Base-by-base conservation (phyloP, 306 rosid species). In the Trifolium repens region DNA sequence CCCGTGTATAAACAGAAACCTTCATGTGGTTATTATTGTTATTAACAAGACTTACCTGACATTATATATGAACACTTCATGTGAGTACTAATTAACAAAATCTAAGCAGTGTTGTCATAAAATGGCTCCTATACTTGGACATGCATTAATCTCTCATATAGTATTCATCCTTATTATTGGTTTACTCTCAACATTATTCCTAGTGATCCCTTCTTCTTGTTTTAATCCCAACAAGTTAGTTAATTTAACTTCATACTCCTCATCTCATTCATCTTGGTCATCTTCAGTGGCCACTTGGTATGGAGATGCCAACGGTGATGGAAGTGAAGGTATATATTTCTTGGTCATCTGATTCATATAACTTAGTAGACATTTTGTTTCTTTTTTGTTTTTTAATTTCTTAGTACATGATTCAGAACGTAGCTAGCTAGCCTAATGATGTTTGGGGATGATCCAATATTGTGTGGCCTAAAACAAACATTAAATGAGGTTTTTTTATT, bases 281-380 rank as follows among this genome's bases (percentile, higher is more conserved):
- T 50, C 83, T 0, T 76, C 96, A 8, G 61, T 71, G 30, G 93
- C 96, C 46, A 90, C 96, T 12, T 90, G 96, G 96, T 90, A 90
- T 75, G 96, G 96, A 60, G 14, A 59, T 65, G 54, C 92, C 39
- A 17, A 67, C 10, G 96, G 96, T 1, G 89, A 85, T 1, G 96
- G 91, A 40, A 86, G 89, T 60, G 89, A 86, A 70, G 96, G 96
- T 90, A 59, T 0, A 59, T 30, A 27, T 5, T 8, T 42, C 35
- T 27, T 27, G 30, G 30, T 27, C 30, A 27, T 27, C 0, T 27
- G 30, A 27, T 1, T 27, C 30, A 27, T 27, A 27, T 1, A 26
- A 26, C 3, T 27, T 27, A 27, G 30, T 27, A 2, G 30, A 27
- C 1, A 27, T 27, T 27, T 27, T 27, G 30, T 27, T 27, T 27